Evolutionary conservation across 163 green algal species (phyloP).

Genomic region (Chlamydomonas reinhardtii): DNA sequence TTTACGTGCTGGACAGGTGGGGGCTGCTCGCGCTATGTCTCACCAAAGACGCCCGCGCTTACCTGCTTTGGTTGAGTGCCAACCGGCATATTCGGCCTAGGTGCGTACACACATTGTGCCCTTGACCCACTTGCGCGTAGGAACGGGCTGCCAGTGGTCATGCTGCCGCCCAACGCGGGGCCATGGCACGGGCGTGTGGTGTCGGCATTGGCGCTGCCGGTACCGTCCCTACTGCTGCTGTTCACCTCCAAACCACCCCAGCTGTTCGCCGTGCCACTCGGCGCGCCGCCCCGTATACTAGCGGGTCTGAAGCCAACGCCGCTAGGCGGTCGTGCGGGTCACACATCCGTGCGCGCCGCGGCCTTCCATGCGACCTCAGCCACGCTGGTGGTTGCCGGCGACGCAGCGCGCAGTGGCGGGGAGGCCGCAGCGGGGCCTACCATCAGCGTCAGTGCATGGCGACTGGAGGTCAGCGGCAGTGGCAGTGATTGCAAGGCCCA

Average conservation of each 20-base stretch:
- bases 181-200: neutral
- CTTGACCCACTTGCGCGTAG: neutral
- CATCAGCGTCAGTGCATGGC: slow-evolving; percentile 33
- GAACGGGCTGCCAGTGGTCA: neutral
- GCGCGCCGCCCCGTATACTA: neutral
- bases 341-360: neutral
- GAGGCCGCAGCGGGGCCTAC: neutral
- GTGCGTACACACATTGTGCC: no score
- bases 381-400: slow-evolving; percentile 17
- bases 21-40: no score
- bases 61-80: no score
- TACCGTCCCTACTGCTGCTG: slow-evolving; percentile 4
- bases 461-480: neutral
- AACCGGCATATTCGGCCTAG: no score
- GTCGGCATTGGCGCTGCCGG: slow-evolving; percentile 8
- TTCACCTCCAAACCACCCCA: slow-evolving; percentile 2
- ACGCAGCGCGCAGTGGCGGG: neutral
- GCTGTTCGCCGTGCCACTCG: neutral
- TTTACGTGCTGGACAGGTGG: slow-evolving; percentile 48
- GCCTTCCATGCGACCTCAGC: neutral
- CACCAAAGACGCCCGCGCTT: no score
- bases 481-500: neutral
- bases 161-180: neutral
- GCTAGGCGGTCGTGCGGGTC: neutral
- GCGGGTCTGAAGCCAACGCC: neutral